Evolutionary conservation across 225 moss, liverwort and hornwort genomes (phyloP).

Genomic region (Polytrichum formosum): DNA sequence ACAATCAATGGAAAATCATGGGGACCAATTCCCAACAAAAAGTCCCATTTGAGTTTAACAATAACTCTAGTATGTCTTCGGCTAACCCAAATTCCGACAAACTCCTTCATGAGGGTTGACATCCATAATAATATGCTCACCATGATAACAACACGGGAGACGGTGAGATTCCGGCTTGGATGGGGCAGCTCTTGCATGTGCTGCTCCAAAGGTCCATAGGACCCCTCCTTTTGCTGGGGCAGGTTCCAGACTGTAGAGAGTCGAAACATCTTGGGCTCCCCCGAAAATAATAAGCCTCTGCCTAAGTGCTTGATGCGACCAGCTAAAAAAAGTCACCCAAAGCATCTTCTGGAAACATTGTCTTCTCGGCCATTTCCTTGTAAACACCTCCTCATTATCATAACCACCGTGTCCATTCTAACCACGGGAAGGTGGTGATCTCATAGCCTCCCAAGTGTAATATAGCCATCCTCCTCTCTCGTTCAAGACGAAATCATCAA

Average conservation of each 20-base stretch:
- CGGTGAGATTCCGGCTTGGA: constrained; percentile 39
- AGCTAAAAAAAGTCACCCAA: constrained; percentile 12
- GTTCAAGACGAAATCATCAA: no score
- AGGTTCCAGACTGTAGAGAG: constrained; percentile 30
- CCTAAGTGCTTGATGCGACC: constrained; percentile 10
- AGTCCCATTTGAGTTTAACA: no score
- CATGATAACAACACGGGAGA: constrained; percentile 44
- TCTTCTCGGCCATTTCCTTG: background rate
- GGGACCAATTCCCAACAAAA: no score
- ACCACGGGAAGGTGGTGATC: no score
- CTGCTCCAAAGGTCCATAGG: constrained; percentile 24
- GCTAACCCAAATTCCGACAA: background rate
- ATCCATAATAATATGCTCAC: constrained; percentile 23
- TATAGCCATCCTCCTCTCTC: no score
- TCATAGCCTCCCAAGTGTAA: no score
- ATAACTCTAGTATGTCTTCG: no score
- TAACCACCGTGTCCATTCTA: background rate
- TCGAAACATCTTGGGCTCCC: constrained; percentile 28
- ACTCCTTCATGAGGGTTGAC: constrained; percentile 4
- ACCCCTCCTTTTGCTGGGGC: constrained; percentile 23
- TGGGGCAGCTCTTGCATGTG: constrained; percentile 38
- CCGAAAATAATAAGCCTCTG: constrained; percentile 5
- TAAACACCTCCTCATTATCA: background rate
- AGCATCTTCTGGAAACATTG: constrained; percentile 2
- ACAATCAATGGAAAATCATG: no score